phyloP scores from a whole-genome alignment of 768 basidiomycete genomes.

The Pulveroboletus sp. region DNA sequence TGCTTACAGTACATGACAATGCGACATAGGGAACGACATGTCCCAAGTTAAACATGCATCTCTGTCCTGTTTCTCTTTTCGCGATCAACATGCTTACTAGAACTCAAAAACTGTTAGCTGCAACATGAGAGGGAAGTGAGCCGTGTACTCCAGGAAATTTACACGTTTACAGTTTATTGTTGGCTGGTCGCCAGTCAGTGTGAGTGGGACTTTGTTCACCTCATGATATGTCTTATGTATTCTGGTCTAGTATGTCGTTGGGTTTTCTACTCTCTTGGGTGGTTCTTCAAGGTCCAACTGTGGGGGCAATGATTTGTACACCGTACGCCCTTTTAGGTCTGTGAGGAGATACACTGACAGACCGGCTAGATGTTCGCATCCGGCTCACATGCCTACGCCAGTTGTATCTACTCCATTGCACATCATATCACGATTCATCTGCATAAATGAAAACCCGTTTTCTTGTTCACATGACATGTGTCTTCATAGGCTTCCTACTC shows the following conservation, averaged over 20 bases:
- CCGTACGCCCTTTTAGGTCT: conserved; percentile 5
- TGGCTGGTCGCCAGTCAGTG: conserved; percentile 22
- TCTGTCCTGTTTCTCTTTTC: conserved; percentile 8
- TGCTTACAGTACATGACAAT: conserved; percentile 13
- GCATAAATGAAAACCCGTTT: conserved; percentile 12
- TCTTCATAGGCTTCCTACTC: not conserved
- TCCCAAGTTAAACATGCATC: conserved; percentile 3
- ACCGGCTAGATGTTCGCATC: conserved; percentile 1
- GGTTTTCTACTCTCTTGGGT: conserved; percentile 21
- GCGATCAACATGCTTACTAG: conserved; percentile 18
- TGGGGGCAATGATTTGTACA: conserved; percentile 7
- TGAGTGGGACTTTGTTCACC: conserved; percentile 5
- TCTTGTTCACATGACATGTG: conserved; percentile 14
- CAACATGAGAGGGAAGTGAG: conserved; percentile 7
- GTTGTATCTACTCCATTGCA: conserved; percentile 20
- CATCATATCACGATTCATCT: conserved; percentile 15
- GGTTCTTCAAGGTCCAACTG: conserved; percentile 23
- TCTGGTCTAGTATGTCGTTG: conserved; percentile 19
- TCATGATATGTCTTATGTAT: not conserved
- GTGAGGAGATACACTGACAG: conserved; percentile 2
- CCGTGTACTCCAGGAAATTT: conserved; percentile 6
- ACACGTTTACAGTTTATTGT: conserved; percentile 16
- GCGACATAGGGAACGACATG: conserved; percentile 9
- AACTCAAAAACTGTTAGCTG: conserved; percentile 21
- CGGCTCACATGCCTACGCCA: conserved; percentile 2